Conservation (phyloP, 2,329 filamentous ascomycete species). For the Chalaropsis ovoidea region DNA sequence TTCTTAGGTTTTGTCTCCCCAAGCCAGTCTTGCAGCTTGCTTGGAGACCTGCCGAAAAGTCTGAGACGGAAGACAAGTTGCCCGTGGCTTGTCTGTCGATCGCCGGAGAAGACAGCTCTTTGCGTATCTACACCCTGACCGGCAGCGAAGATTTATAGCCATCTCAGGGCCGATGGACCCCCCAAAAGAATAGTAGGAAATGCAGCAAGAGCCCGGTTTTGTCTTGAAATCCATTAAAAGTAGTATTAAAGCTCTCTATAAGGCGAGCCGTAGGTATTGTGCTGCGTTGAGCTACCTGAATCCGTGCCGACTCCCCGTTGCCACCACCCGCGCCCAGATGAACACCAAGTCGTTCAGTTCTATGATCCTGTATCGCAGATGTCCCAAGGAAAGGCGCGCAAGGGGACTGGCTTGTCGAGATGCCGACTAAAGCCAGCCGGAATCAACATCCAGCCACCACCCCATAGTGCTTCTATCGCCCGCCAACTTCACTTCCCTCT, state of each 20-base stretch:
- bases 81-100: slow-evolving; percentile 38
- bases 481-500: background rate
- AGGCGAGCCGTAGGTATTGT: slow-evolving; percentile 4
- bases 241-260: slow-evolving; percentile 18
- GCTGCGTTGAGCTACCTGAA: background rate
- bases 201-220: background rate
- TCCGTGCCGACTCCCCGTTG: background rate
- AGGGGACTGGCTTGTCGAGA: background rate
- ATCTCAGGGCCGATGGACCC: background rate
- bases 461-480: background rate
- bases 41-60: slow-evolving; percentile 48
- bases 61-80: slow-evolving; percentile 28
- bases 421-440: background rate
- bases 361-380: background rate
- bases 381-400: background rate
- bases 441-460: background rate
- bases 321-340: background rate
- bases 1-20: slow-evolving; percentile 45
- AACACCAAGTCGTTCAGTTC: background rate
- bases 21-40: slow-evolving; percentile 57
- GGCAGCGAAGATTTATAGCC: background rate
- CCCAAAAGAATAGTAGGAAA: background rate
- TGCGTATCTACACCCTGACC: slow-evolving; percentile 46
- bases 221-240: slow-evolving; percentile 14
- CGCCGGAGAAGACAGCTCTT: slow-evolving; percentile 51